These are phyloP conservation scores for Rutstroemia sp. DNA, from an alignment of 2,329 filamentous ascomycete species.

Conservation along the genomic window DNA sequence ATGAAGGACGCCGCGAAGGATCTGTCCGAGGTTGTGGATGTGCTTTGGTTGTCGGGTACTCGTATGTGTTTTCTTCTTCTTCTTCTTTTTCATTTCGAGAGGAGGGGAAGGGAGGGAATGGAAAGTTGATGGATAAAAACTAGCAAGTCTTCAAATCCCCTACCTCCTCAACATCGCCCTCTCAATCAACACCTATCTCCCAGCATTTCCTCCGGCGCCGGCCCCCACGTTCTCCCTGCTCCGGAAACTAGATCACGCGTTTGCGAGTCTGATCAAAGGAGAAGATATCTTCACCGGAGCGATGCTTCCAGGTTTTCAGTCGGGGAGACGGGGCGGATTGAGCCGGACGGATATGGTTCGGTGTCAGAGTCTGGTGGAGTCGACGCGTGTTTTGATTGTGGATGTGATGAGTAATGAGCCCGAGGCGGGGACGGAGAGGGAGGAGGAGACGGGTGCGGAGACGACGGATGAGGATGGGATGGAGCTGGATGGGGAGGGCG, in stretches of 20 bases:
- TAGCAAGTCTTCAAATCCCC: constrained; percentile 73
- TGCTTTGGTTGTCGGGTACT: constrained; percentile 81
- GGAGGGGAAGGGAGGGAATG: background rate
- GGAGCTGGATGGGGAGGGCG: constrained; percentile 27
- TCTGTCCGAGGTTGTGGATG: constrained; percentile 65
- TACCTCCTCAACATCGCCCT: constrained; percentile 74
- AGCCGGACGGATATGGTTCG: constrained; percentile 80
- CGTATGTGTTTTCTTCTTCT: constrained; percentile 46
- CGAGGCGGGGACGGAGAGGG: constrained; percentile 28
- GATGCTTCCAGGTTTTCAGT: constrained; percentile 62
- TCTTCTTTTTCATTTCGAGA: background rate
- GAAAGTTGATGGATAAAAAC: background rate
- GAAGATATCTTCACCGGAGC: constrained; percentile 58
- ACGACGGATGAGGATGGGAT: constrained; percentile 23
- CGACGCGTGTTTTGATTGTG: constrained; percentile 63
- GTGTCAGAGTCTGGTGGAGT: constrained; percentile 72
- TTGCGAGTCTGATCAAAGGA: constrained; percentile 66
- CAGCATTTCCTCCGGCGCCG: constrained; percentile 62
- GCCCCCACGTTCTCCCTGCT: constrained; percentile 63
- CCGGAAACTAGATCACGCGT: constrained; percentile 75
- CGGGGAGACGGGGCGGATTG: constrained; percentile 51
- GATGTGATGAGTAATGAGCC: constrained; percentile 55
- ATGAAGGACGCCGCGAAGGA: constrained; percentile 54
- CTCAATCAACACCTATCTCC: constrained; percentile 63
- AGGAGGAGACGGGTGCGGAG: background rate